A percentile compares a stretch with the other conserved stretches of the same genome.
Evolutionary conservation across 169 alveolate species (phyloP).

Genomic region (Eimeria zaria): DNA sequence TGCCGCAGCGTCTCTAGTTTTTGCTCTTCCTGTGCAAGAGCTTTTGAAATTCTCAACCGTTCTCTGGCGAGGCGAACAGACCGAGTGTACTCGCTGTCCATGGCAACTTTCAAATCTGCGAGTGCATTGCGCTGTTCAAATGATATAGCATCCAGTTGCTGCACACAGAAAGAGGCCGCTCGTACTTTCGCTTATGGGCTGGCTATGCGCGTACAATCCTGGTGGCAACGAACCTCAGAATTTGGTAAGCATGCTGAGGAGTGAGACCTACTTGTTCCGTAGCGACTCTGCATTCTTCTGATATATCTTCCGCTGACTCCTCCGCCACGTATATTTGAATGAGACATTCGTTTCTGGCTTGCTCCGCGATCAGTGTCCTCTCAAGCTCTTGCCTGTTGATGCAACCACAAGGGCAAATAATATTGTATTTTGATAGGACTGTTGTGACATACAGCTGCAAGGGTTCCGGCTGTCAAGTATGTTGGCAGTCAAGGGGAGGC

Average conservation of each 20-base stretch:
- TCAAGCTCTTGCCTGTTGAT: constrained; percentile 39
- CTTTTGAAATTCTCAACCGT: background rate
- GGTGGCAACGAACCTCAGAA: background rate
- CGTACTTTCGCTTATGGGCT: background rate
- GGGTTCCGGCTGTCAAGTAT: background rate
- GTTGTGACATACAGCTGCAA: background rate
- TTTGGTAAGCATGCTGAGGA: background rate
- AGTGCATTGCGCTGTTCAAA: constrained; percentile 4
- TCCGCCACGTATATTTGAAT: background rate
- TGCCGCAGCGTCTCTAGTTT: background rate
- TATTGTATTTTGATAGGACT: background rate
- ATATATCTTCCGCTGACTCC: background rate
- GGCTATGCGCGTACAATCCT: background rate
- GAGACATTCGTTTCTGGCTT: constrained; percentile 5
- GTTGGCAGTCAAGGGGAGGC: background rate
- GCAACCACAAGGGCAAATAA: background rate
- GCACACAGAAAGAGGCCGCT: background rate
- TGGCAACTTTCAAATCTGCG: constrained; percentile 5
- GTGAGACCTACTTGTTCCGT: constrained; percentile 23
- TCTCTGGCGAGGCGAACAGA: background rate
- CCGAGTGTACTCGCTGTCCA: background rate
- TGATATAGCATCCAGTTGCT: constrained; percentile 11
- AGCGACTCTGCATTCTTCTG: constrained; percentile 31
- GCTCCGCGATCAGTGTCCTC: background rate
- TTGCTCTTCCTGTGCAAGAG: constrained; percentile 5